These are phyloP conservation scores for Phytophthora pluvialis DNA, from an alignment of 352 stramenopile genomes.

Conservation along the genomic window DNA sequence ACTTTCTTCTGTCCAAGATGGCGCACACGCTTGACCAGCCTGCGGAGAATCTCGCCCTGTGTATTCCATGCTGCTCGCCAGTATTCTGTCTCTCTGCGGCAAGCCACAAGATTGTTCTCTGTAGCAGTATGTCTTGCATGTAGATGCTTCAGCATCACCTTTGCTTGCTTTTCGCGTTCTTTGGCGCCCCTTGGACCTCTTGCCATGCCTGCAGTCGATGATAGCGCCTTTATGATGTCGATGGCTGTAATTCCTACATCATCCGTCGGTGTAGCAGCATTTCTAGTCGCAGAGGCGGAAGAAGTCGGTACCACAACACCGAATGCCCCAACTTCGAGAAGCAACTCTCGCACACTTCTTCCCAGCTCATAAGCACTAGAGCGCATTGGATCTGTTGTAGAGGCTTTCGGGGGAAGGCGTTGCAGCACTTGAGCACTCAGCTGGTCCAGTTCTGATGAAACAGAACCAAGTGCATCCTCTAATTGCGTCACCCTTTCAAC, in stretches of 20 bases:
- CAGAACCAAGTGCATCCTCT: conserved; percentile 27
- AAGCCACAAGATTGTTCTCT: conserved; percentile 32
- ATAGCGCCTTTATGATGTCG: conserved; percentile 39
- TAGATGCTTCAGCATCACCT: conserved; percentile 48
- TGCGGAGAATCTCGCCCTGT: conserved; percentile 33
- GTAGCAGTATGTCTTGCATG: conserved; percentile 31
- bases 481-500: conserved; percentile 32
- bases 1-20: conserved; percentile 47
- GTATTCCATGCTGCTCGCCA: conserved; percentile 46
- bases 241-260: conserved; percentile 24
- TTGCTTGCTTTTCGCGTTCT: conserved; percentile 46
- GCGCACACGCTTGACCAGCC: conserved; percentile 27
- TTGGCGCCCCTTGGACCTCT: conserved; percentile 22
- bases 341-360: conserved; percentile 27
- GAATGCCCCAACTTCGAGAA: conserved; percentile 46
- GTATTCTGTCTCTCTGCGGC: conserved; percentile 37
- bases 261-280: not conserved
- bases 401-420: conserved; percentile 4
- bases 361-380: conserved; percentile 16
- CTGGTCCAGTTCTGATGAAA: conserved; percentile 22
- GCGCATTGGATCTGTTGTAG: conserved; percentile 1
- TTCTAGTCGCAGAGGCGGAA: not conserved
- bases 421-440: conserved; percentile 24
- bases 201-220: conserved; percentile 7
- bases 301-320: conserved; percentile 38